phyloP scores from a whole-genome alignment of 2,329 filamentous ascomycete genomes.

The Epichloe hybrida region DNA sequence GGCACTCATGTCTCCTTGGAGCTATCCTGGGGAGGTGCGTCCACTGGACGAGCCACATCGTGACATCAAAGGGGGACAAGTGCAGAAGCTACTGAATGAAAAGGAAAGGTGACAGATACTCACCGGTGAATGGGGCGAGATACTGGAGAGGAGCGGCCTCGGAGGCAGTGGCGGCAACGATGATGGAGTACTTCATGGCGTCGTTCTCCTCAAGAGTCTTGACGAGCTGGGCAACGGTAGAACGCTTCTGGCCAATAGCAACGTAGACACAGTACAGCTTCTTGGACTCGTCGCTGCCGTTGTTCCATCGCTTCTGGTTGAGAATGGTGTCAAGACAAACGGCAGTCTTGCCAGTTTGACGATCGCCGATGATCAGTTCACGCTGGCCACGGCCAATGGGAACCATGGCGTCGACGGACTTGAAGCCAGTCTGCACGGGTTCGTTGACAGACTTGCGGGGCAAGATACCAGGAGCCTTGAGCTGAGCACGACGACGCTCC shows the following conservation, averaged over 20 bases:
- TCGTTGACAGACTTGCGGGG: conserved; percentile 95
- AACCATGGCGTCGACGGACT: conserved; percentile 99
- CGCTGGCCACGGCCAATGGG: conserved; percentile 99
- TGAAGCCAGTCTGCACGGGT: conserved; percentile 98
- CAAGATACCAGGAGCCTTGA: conserved; percentile 98
- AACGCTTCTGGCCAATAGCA: conserved; percentile 97
- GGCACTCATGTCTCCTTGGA: background rate
- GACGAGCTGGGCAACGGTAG: conserved; percentile 97
- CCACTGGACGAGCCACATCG: too few species aligned
- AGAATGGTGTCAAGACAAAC: conserved; percentile 96
- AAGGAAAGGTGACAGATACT: background rate
- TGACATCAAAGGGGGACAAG: too few species aligned
- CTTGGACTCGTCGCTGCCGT: conserved; percentile 72
- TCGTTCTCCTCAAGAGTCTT: conserved; percentile 99
- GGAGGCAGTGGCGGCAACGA: conserved; percentile 92
- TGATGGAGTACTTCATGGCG: conserved; percentile 92
- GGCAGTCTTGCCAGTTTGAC: conserved; percentile 99
- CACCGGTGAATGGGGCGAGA: conserved; percentile 81
- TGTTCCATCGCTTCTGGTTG: conserved; percentile 99
- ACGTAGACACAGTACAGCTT: conserved; percentile 99
- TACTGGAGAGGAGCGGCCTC: conserved; percentile 94
- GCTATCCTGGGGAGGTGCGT: background rate
- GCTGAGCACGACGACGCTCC: conserved; percentile 88
- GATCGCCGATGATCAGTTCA: conserved; percentile 99
- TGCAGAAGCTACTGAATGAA: too few species aligned